Base-by-base conservation (phyloP, 495 filamentous ascomycete genomes). In the Hypoxylon subgilvum region DNA sequence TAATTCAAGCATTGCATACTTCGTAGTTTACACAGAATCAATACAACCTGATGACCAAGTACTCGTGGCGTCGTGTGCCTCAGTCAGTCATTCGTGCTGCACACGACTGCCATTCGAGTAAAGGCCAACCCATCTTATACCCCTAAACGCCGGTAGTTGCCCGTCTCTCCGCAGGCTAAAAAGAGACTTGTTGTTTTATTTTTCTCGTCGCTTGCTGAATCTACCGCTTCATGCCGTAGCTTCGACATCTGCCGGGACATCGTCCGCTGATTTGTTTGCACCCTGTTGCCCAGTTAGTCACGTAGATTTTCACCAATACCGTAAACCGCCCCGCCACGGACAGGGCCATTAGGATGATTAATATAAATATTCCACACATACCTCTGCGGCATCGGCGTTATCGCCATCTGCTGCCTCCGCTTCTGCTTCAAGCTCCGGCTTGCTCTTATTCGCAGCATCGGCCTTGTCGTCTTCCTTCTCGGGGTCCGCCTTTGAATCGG, bases 401-500 rank as follows among this genome's bases (percentile, higher is more conserved):
- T 73, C 71, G 45, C 73, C 46, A 51, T 41, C 17, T 48, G 47
- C 53, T 6, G 57, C 1, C 14, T 54, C 64, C 21, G 66, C 71
- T 16, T 73, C 47, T 21, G 63, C 69, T 66, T 72, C 80, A 5
- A 54, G 2, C 17, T 54, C 63, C 23, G 66, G 70, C 17, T 73
- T 45, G 66, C 72, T 79, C 72, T 57, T 72, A 36, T 76, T 71
- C 3, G 44, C 1, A 3, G 27, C 34, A 10, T 62, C 50, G 7
- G 55, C 59, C 64, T 79, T 77, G 28, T 57, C 63, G 27, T 75
- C 71, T 25, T 75, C 69, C 2, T 68, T 70, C 68, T 82, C 76
- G 23, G 52, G 49, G 13, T 73, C 74, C 19, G 81, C 74, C 61
- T 79, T 81, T 40, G 77, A 74, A 48, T 84, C 82, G 13, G 73